phyloP scores from a whole-genome alignment of 1,139 yeast genomes.

The Arxiozyma telluris region DNA sequence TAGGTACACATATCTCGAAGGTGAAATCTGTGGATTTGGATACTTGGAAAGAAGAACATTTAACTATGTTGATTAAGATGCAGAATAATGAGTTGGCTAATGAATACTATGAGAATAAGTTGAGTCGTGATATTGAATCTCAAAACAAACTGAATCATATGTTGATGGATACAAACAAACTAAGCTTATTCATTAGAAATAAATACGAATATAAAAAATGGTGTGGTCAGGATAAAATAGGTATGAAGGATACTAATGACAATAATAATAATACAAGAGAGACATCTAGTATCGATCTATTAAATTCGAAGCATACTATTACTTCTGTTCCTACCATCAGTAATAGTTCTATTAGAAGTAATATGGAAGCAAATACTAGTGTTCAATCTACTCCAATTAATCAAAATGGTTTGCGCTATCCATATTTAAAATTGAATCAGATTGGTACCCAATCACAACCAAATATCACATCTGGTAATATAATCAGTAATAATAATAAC shows the following conservation, averaged over 20 bases:
- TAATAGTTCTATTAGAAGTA: neutral
- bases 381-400: neutral
- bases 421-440: neutral
- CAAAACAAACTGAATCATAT: constrained; percentile 1
- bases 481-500: too few species aligned
- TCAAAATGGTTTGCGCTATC: constrained; percentile 4
- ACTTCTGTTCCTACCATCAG: too few species aligned
- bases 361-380: neutral
- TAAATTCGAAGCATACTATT: neutral
- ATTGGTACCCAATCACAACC: constrained; percentile 1
- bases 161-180: constrained; percentile 51
- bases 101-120: constrained; percentile 68
- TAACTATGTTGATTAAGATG: constrained; percentile 74
- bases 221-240: constrained; percentile 35
- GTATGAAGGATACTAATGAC: neutral
- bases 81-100: constrained; percentile 70
- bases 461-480: neutral
- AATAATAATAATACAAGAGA: neutral
- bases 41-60: constrained; percentile 93
- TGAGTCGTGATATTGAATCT: constrained; percentile 24
- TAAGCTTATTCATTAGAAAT: constrained; percentile 81
- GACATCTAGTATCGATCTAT: neutral
- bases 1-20: constrained; percentile 88
- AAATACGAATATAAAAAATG: constrained; percentile 88
- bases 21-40: constrained; percentile 90